These are phyloP conservation scores for Pugionium dolabratum DNA, from an alignment of 345 rosid species.

Conservation along the genomic window DNA sequence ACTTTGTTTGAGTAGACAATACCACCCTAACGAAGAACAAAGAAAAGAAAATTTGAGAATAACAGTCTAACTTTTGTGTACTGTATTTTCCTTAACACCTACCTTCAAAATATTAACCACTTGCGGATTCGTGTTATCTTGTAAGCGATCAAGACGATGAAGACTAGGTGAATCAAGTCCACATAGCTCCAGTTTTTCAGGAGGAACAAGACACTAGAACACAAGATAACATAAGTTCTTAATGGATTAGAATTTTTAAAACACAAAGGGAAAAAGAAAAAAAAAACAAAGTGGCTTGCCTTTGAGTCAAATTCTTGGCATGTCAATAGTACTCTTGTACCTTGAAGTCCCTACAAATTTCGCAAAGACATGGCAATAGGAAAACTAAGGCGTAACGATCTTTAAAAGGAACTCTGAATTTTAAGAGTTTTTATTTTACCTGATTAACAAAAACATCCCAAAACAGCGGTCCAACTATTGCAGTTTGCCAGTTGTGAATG, in stretches of 20 bases:
- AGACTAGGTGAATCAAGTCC: constrained; percentile 79
- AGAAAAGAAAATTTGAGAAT: constrained; percentile 25
- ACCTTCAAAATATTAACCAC: constrained; percentile 75
- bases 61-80: background rate
- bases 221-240: constrained; percentile 19
- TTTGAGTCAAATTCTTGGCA: constrained; percentile 68
- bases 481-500: constrained; percentile 86
- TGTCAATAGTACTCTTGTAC: constrained; percentile 64
- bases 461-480: constrained; percentile 81
- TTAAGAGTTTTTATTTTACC: constrained; percentile 39
- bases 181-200: constrained; percentile 73
- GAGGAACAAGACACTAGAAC: constrained; percentile 67
- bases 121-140: constrained; percentile 60
- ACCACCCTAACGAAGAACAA: constrained; percentile 57
- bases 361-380: background rate
- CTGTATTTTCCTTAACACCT: constrained; percentile 12
- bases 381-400: background rate
- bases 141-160: constrained; percentile 81
- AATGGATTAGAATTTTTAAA: constrained; percentile 18
- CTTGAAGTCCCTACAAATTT: constrained; percentile 63
- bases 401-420: background rate
- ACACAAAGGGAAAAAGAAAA: constrained; percentile 12
- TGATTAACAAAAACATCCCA: constrained; percentile 83
- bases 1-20: constrained; percentile 80
- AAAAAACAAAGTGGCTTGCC: constrained; percentile 44